Conservation (phyloP, 1,139 yeast genomes). For the Spathaspora sp. region DNA sequence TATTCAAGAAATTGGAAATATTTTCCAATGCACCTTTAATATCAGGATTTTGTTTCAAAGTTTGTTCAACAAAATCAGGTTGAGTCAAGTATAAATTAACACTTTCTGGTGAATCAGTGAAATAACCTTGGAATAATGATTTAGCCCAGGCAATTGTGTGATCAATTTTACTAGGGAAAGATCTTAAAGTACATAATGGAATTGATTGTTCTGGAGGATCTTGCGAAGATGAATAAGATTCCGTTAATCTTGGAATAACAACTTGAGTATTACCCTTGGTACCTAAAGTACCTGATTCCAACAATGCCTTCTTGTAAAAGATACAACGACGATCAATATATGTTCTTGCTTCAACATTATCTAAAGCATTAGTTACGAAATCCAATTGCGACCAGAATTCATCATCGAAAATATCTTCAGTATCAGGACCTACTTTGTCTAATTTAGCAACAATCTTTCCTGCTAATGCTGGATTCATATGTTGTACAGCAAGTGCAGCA, state of each 20-base stretch:
- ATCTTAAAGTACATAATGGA: conserved; percentile 94
- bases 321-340: conserved; percentile 97
- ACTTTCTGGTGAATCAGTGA: conserved; percentile 86
- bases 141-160: conserved; percentile 99
- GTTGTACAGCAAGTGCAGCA: conserved; percentile 80
- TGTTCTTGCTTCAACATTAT: conserved; percentile 96
- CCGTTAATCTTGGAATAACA: conserved; percentile 88
- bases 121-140: conserved; percentile 90
- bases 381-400: conserved; percentile 84
- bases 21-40: conserved; percentile 84
- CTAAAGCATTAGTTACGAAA: conserved; percentile 93
- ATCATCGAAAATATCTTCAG: conserved; percentile 84
- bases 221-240: conserved; percentile 91
- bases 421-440: conserved; percentile 92
- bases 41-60: conserved; percentile 89
- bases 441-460: conserved; percentile 75
- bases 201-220: conserved; percentile 98
- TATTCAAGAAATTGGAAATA: conserved; percentile 66
- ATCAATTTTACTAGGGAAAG: conserved; percentile 96
- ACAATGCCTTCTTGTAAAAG: conserved; percentile 83
- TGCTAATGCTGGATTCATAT: conserved; percentile 79
- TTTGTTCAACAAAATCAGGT: conserved; percentile 88
- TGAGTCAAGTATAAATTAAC: conserved; percentile 89
- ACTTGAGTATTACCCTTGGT: conserved; percentile 99
- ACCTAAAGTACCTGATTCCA: conserved; percentile 97